phyloP scores from a whole-genome alignment of 2,329 filamentous ascomycete genomes.

The Beauveria australis region DNA sequence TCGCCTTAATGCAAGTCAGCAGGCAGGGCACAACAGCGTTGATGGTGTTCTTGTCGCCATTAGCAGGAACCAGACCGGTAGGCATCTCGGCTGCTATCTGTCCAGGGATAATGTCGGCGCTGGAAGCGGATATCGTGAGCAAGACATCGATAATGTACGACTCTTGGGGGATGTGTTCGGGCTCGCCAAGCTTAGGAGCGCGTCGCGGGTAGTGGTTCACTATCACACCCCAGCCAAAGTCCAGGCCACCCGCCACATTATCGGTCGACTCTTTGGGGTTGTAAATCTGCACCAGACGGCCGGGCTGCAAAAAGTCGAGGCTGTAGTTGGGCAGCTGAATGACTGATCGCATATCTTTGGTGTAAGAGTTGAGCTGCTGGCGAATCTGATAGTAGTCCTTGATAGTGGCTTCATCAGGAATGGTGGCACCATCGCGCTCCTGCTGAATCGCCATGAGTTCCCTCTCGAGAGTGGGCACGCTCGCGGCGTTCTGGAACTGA shows the following conservation, averaged over 20 bases:
- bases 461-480: constrained; percentile 75
- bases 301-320: constrained; percentile 73
- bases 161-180: constrained; percentile 66
- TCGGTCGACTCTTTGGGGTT: constrained; percentile 46
- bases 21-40: constrained; percentile 62
- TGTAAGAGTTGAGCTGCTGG: constrained; percentile 74
- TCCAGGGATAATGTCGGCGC: constrained; percentile 35
- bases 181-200: constrained; percentile 55
- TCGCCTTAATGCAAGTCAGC: constrained; percentile 73
- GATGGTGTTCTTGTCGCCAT: constrained; percentile 22
- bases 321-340: constrained; percentile 89
- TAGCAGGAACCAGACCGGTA: constrained; percentile 45
- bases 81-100: constrained; percentile 39
- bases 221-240: constrained; percentile 93
- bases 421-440: constrained; percentile 63
- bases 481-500: constrained; percentile 93
- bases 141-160: constrained; percentile 77
- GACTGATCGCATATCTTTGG: constrained; percentile 81
- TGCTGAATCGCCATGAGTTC: constrained; percentile 72
- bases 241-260: constrained; percentile 32
- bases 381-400: constrained; percentile 91
- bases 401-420: constrained; percentile 79
- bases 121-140: constrained; percentile 47
- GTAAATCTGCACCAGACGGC: constrained; percentile 82
- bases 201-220: constrained; percentile 63